Evolutionary conservation across 192 early-diverging fungal species (phyloP).

Genomic region (Coemansia reversa): DNA sequence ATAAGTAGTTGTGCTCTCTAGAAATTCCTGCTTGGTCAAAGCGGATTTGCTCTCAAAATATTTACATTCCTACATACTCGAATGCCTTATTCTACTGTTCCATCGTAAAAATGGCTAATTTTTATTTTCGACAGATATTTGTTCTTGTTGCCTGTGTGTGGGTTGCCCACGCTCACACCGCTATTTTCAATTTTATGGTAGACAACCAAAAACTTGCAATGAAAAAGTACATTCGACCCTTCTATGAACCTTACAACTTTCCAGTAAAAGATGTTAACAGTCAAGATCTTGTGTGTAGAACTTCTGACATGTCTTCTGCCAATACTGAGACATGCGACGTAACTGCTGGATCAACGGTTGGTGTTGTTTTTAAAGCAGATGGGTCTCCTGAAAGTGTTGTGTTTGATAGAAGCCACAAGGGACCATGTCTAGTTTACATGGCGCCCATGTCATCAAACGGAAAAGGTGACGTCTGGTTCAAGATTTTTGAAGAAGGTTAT

Average conservation of each 20-base stretch:
- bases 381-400: neutral
- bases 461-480: slow-evolving; percentile 26
- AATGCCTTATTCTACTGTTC: too few relatives aligned
- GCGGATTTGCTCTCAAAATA: too few relatives aligned
- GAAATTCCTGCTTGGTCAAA: too few relatives aligned
- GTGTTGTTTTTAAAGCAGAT: slow-evolving; percentile 18
- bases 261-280: slow-evolving; percentile 20
- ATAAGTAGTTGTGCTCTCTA: too few relatives aligned
- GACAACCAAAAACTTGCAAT: slow-evolving; percentile 13
- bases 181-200: slow-evolving; percentile 14
- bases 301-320: neutral
- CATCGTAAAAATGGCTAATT: too few relatives aligned
- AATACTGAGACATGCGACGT: slow-evolving; percentile 13
- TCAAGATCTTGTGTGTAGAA: slow-evolving; percentile 22
- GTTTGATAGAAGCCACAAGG: slow-evolving; percentile 15
- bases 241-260: slow-evolving; percentile 14
- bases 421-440: slow-evolving; percentile 32
- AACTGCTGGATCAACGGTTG: slow-evolving; percentile 18
- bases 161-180: slow-evolving; percentile 21
- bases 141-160: neutral
- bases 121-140: too few relatives aligned
- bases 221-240: slow-evolving; percentile 31
- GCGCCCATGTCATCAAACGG: slow-evolving; percentile 18
- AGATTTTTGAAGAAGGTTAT: slow-evolving; percentile 37
- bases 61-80: too few relatives aligned